These are phyloP conservation scores for Alisma plantagoaquatica DNA, from an alignment of 106 monocot genomes.

Conservation along the genomic window DNA sequence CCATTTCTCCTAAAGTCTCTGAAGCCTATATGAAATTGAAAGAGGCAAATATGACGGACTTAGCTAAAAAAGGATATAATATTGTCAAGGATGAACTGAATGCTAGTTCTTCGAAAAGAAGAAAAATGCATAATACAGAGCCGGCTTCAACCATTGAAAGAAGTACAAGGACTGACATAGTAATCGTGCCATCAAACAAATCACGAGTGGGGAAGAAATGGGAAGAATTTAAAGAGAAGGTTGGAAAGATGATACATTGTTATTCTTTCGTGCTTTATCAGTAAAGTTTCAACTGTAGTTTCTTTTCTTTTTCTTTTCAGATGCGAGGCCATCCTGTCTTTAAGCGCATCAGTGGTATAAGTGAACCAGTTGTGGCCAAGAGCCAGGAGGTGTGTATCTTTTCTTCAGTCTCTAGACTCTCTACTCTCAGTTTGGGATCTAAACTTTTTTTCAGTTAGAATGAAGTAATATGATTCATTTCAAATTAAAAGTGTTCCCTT, in stretches of 20 bases:
- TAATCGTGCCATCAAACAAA: slow-evolving; percentile 61
- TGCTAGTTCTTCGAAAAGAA: slow-evolving; percentile 35
- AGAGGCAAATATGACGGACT: slow-evolving; percentile 50
- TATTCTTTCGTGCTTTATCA: background rate
- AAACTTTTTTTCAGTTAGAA: too few relatives aligned
- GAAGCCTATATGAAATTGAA: slow-evolving; percentile 49
- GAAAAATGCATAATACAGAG: slow-evolving; percentile 25
- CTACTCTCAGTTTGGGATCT: too few relatives aligned
- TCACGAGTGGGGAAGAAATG: slow-evolving; percentile 76
- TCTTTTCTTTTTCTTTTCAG: slow-evolving; percentile 22
- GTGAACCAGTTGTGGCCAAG: slow-evolving; percentile 71
- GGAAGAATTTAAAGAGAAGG: slow-evolving; percentile 91
- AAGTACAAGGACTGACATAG: slow-evolving; percentile 80
- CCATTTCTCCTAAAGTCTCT: slow-evolving; percentile 52
- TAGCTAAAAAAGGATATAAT: slow-evolving; percentile 72
- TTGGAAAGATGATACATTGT: slow-evolving; percentile 8
- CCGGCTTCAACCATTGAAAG: slow-evolving; percentile 35
- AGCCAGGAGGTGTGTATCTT: slow-evolving; percentile 70
- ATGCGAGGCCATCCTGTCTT: slow-evolving; percentile 77
- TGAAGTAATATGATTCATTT: too few relatives aligned
- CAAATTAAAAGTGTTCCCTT: too few relatives aligned
- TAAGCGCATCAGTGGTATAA: slow-evolving; percentile 53
- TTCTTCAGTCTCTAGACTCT: too few relatives aligned
- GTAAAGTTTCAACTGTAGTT: background rate
- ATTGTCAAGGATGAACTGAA: slow-evolving; percentile 76